Evolutionary conservation across 2,329 filamentous ascomycete genomes (phyloP).

Genomic region (Aspergillus awamori): DNA sequence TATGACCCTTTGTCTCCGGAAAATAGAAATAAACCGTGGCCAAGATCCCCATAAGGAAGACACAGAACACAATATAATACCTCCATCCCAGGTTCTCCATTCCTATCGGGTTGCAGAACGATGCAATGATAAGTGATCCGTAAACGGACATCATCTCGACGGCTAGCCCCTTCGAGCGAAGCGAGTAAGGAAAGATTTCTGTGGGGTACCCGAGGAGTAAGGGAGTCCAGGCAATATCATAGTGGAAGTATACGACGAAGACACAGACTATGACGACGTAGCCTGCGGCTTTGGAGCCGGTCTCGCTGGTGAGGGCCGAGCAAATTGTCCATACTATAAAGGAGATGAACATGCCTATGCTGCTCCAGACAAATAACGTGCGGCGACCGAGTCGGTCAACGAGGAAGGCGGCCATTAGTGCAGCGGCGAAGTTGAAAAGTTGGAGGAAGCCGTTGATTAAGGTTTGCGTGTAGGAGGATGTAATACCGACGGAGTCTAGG

Average conservation of each 20-base stretch:
- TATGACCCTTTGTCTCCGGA: slow-evolving; percentile 37
- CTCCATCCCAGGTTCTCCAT: slow-evolving; percentile 38
- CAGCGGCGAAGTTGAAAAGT: slow-evolving; percentile 43
- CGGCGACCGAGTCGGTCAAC: slow-evolving; percentile 49
- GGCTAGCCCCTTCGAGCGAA: slow-evolving; percentile 53
- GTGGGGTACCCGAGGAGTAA: slow-evolving; percentile 46
- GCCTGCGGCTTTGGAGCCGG: slow-evolving; percentile 35
- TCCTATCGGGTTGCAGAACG: slow-evolving; percentile 32
- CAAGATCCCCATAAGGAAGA: slow-evolving; percentile 36
- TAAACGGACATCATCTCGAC: slow-evolving; percentile 41
- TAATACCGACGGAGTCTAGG: slow-evolving; percentile 43
- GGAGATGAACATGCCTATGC: slow-evolving; percentile 47
- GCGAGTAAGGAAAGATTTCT: slow-evolving; percentile 54
- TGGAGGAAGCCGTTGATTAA: slow-evolving; percentile 48
- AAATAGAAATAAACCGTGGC: slow-evolving; percentile 41
- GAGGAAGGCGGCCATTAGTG: slow-evolving; percentile 41
- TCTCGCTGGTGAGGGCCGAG: slow-evolving; percentile 39
- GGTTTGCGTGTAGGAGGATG: slow-evolving; percentile 40
- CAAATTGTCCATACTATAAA: slow-evolving; percentile 50
- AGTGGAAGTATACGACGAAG: slow-evolving; percentile 48
- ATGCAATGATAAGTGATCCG: slow-evolving; percentile 16
- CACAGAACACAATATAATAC: slow-evolving; percentile 44
- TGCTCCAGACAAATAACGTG: slow-evolving; percentile 47
- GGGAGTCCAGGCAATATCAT: slow-evolving; percentile 24
- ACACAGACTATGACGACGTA: slow-evolving; percentile 41